Percentiles rank a stretch among this genome's conserved stretches.
Conservation (phyloP, 495 filamentous ascomycete genomes). For the Hapsidospora chrysogenum region DNA sequence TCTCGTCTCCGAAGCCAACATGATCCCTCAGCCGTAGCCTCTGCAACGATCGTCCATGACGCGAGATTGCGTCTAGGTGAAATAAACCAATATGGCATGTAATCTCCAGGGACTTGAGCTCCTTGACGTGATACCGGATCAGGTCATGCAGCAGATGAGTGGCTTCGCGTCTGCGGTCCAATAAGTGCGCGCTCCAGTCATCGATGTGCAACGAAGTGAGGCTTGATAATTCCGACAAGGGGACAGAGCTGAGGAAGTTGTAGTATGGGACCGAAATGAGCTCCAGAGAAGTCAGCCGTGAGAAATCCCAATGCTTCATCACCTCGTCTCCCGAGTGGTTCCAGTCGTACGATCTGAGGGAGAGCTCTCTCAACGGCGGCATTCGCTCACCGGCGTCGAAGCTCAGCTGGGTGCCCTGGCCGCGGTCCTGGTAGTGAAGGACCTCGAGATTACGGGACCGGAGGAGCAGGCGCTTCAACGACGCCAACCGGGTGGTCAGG, state of each 20-base stretch:
- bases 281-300: conserved; percentile 8
- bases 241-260: conserved; percentile 12
- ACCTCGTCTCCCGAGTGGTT: conserved; percentile 9
- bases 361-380: conserved; percentile 12
- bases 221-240: conserved; percentile 6
- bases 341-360: conserved; percentile 17
- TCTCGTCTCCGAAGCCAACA: conserved; percentile 11
- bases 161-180: conserved; percentile 6
- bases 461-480: conserved; percentile 13
- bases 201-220: conserved; percentile 11
- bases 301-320: conserved; percentile 15
- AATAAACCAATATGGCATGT: conserved; percentile 10
- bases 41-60: conserved; percentile 8
- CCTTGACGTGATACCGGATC: conserved; percentile 7
- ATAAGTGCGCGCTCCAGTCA: conserved; percentile 10
- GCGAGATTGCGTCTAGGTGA: conserved; percentile 8
- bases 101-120: conserved; percentile 7
- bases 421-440: conserved; percentile 12
- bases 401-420: conserved; percentile 11
- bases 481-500: conserved; percentile 9
- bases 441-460: conserved; percentile 7
- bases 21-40: conserved; percentile 12
- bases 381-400: conserved; percentile 13
- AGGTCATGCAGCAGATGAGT: conserved; percentile 9
- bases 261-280: conserved; percentile 13